These are phyloP conservation scores for Viridothelium virens DNA, from an alignment of 495 filamentous ascomycete species.

Conservation along the genomic window DNA sequence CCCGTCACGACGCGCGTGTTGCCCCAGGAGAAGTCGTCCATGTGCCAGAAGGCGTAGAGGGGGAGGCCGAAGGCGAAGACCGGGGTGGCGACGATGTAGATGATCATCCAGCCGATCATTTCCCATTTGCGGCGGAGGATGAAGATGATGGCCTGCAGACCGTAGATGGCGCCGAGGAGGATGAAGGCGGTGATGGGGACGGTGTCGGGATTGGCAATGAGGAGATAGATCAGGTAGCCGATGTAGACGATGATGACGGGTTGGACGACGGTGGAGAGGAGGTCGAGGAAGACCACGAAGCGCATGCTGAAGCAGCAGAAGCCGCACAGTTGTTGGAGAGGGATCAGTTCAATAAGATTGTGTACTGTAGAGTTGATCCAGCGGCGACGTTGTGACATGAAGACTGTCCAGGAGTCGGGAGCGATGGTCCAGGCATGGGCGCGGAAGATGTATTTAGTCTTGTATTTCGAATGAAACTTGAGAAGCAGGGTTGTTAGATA, in stretches of 20 bases:
- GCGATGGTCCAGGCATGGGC: conserved; percentile 95
- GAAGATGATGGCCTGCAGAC: conserved; percentile 95
- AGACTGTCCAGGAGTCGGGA: conserved; percentile 84
- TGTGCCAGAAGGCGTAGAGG: conserved; percentile 97
- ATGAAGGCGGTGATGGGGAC: conserved; percentile 81
- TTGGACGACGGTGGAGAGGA: conserved; percentile 84
- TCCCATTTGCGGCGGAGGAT: conserved; percentile 95
- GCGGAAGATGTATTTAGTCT: conserved; percentile 92
- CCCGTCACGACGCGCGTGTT: conserved; percentile 97
- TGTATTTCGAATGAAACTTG: conserved; percentile 86
- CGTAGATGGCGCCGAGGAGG: conserved; percentile 88
- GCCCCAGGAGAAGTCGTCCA: conserved; percentile 99
- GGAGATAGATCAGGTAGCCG: conserved; percentile 72
- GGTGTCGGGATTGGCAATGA: conserved; percentile 50
- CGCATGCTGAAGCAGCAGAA: conserved; percentile 99
- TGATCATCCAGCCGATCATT: conserved; percentile 98
- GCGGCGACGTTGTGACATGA: conserved; percentile 94
- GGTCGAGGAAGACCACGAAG: conserved; percentile 92
- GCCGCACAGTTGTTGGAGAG: conserved; percentile 86
- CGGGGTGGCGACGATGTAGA: conserved; percentile 87
- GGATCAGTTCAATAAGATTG: conserved; percentile 93
- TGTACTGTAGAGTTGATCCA: conserved; percentile 99
- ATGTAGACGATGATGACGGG: conserved; percentile 92
- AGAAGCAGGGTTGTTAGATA: conserved; percentile 92
- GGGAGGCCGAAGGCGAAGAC: conserved; percentile 87